Evolutionary conservation across 208 protist genomes (phyloP), one percentile per base, ranked within the genome.

Genomic region (Herpetomonas tarakana): DNA sequence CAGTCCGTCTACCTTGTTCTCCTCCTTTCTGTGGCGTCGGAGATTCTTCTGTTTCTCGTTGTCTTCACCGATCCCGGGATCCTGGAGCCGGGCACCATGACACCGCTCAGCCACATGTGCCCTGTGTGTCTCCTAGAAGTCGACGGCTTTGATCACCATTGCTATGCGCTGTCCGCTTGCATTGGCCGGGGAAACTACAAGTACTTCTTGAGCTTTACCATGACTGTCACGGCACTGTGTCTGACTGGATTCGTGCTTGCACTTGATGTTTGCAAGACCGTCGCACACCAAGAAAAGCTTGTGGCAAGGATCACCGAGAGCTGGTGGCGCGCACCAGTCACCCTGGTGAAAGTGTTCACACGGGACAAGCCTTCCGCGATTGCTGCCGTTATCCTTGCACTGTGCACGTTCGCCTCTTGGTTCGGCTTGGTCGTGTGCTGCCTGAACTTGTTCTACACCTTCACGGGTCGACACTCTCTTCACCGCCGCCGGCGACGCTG

Each of bases 71-170:
- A 92, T 47, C 80, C 85, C 2, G 85, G 85, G 16, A 76, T 86
- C 44, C 62, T 72, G 30, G 14, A 18, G 7, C 52, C 62, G 14
- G 52, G 30, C 0, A 57, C 58, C 9, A 50, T 63, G 30, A 66
- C 67, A 2, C 50, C 39, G 11, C 50, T 75, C 0, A 58, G 60
- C 31, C 74, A 83, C 56, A 55, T 27, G 1, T 92, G 85, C 45
- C 69, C 67, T 28, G 30, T 75, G 0, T 92, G 85, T 52, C 41
- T 55, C 9, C 14, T 76, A n/a, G 66, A 65, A 14, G 78, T 96
- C 24, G 53, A 76, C 11, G 78, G 81, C 38, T 96, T 83, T 52
- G 90, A 96, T 57, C 90, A 96, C 53, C 90, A 96, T 51, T 96
- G 90, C 68, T 61, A 52, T 26, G 69, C 85, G 24, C 9, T 93